A percentile compares a stretch with the other conserved stretches of the same genome.
phyloP scores from a whole-genome alignment of 768 basidiomycete genomes.

The Rhizopogon vulgaris region DNA sequence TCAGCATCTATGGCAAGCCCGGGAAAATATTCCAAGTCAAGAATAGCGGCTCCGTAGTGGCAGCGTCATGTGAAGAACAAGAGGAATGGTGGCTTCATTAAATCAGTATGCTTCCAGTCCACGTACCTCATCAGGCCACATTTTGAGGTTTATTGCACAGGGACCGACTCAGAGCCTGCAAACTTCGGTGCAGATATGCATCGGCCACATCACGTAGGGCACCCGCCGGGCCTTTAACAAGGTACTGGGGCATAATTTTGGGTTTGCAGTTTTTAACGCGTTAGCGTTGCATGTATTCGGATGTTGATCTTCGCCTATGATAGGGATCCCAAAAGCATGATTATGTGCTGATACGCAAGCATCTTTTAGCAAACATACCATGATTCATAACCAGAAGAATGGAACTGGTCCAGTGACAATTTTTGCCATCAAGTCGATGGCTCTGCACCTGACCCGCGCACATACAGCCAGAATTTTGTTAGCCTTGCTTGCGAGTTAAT shows the following conservation, averaged over 20 bases:
- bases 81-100: neutral
- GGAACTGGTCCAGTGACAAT: neutral
- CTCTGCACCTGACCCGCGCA: neutral
- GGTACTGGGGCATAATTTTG: too few species aligned
- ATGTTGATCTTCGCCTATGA: neutral
- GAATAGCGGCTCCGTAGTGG: neutral
- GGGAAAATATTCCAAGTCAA: neutral
- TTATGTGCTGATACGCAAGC: neutral
- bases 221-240: too few species aligned
- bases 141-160: neutral
- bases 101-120: neutral
- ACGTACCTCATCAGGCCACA: neutral
- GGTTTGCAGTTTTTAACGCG: neutral
- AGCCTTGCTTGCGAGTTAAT: neutral
- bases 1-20: neutral
- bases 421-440: neutral
- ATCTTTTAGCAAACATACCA: neutral
- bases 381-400: neutral
- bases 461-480: too few species aligned
- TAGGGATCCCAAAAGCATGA: neutral
- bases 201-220: too few species aligned
- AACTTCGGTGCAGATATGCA: too few species aligned
- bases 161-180: too few species aligned
- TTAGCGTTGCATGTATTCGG: neutral
- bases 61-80: neutral